Conservation (phyloP, 169 alveolate genomes). For the Plasmodium gonderi region DNA sequence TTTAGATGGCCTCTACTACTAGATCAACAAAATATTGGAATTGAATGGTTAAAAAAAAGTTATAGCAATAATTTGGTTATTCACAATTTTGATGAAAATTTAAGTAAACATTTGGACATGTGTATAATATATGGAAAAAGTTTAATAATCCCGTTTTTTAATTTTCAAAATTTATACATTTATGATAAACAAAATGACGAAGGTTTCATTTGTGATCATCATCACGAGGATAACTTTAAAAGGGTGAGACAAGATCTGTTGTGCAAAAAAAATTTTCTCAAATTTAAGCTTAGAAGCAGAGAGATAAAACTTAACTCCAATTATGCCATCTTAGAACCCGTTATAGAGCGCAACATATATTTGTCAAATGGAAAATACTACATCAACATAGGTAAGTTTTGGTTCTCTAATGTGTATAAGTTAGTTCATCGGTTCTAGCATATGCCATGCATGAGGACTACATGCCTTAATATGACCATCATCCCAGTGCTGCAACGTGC, state of each 20-base stretch:
- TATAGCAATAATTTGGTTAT: slow-evolving; percentile 53
- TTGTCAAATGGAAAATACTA: slow-evolving; percentile 57
- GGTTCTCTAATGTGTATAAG: too few relatives aligned
- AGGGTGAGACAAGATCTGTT: background rate
- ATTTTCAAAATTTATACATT: slow-evolving; percentile 69
- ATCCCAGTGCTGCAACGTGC: too few relatives aligned
- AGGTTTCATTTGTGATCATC: slow-evolving; percentile 16
- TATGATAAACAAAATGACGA: slow-evolving; percentile 55
- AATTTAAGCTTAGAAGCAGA: background rate
- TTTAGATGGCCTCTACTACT: slow-evolving; percentile 66
- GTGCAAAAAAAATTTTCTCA: slow-evolving; percentile 16
- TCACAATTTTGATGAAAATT: slow-evolving; percentile 70
- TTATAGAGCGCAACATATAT: slow-evolving; percentile 41
- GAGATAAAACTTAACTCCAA: slow-evolving; percentile 40
- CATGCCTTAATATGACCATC: too few relatives aligned
- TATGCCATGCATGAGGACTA: too few relatives aligned
- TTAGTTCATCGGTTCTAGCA: too few relatives aligned
- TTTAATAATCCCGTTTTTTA: slow-evolving; percentile 42
- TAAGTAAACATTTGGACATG: slow-evolving; percentile 72
- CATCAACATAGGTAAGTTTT: slow-evolving; percentile 43
- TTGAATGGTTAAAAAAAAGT: slow-evolving; percentile 68
- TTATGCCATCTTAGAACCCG: slow-evolving; percentile 39
- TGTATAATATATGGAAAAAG: slow-evolving; percentile 73
- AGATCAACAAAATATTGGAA: slow-evolving; percentile 57
- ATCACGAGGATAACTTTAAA: slow-evolving; percentile 15